Evolutionary conservation across 164 flowering plant genomes (phyloP).

Genomic region (Protea cynaroides): DNA sequence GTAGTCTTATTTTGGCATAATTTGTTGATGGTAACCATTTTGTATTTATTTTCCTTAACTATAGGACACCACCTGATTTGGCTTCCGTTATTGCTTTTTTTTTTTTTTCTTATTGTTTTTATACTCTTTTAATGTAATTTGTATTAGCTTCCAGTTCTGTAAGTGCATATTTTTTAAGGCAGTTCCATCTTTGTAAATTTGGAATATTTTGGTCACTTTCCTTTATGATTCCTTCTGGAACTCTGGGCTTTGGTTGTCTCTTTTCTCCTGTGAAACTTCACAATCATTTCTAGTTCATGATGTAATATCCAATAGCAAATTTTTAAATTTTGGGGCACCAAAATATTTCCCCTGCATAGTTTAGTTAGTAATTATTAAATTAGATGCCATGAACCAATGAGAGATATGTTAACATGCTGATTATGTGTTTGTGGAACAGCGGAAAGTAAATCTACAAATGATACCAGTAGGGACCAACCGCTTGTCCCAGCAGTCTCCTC

Average conservation of each 20-base stretch:
- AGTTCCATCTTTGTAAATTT: neutral
- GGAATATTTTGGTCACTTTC: neutral
- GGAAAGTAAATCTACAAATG: conserved; percentile 65
- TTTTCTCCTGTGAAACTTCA: no score
- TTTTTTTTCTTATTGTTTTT: no score
- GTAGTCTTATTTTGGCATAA: neutral
- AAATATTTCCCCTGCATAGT: neutral
- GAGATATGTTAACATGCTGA: conserved; percentile 3
- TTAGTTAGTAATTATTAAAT: neutral
- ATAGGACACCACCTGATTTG: neutral
- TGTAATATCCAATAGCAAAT: neutral
- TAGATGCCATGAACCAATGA: neutral
- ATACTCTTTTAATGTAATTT: no score
- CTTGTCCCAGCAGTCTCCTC: conserved; percentile 49
- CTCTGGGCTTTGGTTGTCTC: neutral
- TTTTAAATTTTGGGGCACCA: neutral
- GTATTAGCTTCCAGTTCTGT: neutral
- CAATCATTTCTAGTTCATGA: neutral
- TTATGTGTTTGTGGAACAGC: conserved; percentile 22
- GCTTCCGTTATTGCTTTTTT: neutral
- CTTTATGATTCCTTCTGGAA: neutral
- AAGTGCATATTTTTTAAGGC: neutral
- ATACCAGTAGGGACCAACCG: conserved; percentile 60
- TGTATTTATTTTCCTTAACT: neutral
- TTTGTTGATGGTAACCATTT: conserved; percentile 5